phyloP scores from a whole-genome alignment of 2,329 filamentous ascomycete genomes.

The Colletotrichum musae region DNA sequence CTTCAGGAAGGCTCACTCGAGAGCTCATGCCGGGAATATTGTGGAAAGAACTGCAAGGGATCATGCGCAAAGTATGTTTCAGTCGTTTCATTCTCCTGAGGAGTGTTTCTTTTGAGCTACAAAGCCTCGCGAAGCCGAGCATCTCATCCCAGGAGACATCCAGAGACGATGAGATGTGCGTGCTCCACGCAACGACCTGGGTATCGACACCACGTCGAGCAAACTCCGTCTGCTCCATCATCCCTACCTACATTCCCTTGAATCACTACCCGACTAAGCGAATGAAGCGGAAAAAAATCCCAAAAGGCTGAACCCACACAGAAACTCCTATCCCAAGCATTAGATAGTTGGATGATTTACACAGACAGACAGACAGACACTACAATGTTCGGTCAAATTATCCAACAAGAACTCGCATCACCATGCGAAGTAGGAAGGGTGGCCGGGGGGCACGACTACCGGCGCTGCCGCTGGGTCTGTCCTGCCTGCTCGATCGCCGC shows the following conservation, averaged over 20 bases:
- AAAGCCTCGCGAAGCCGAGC: background rate
- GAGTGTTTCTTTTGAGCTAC: background rate
- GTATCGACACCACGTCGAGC: background rate
- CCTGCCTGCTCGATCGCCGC: constrained; percentile 66
- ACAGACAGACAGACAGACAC: background rate
- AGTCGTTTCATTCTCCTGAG: background rate
- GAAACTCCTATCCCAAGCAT: background rate
- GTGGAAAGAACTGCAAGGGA: too few relatives aligned
- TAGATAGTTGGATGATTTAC: too few relatives aligned
- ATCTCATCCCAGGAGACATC: background rate
- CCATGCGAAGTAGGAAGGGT: background rate
- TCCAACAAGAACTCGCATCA: constrained; percentile 14
- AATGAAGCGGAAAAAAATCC: background rate
- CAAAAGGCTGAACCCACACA: background rate
- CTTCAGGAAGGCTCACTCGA: too few relatives aligned
- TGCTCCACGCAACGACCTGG: background rate
- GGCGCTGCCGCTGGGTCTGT: constrained; percentile 11
- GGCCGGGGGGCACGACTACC: constrained; percentile 8
- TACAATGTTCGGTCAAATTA: constrained; percentile 1
- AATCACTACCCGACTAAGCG: background rate
- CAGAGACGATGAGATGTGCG: background rate
- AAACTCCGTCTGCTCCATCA: background rate
- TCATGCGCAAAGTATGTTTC: too few relatives aligned
- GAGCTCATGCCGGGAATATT: too few relatives aligned
- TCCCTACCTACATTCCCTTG: background rate